phyloP scores from a whole-genome alignment of 768 basidiomycete genomes.

The Panaeolus cyanescens region DNA sequence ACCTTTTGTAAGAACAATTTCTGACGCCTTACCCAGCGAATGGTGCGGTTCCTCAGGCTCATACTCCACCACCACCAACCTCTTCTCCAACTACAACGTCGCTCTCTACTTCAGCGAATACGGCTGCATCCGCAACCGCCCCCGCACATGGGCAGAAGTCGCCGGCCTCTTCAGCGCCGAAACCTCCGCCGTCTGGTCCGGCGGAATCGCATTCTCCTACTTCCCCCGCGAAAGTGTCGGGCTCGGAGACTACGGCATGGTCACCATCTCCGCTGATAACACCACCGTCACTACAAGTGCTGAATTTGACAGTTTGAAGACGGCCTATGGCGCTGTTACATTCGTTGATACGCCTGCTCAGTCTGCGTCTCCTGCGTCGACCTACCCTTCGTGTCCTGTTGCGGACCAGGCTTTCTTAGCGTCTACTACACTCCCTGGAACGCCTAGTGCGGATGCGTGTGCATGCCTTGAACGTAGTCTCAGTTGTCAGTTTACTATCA shows the following conservation, averaged over 20 bases:
- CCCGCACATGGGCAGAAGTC: constrained; percentile 82
- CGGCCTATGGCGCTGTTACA: constrained; percentile 58
- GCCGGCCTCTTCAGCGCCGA: constrained; percentile 67
- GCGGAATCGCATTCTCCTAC: constrained; percentile 87
- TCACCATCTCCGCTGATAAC: constrained; percentile 68
- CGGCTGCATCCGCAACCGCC: constrained; percentile 62
- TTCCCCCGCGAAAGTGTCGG: constrained; percentile 75
- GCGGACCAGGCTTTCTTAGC: constrained; percentile 61
- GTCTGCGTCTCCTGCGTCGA: constrained; percentile 39
- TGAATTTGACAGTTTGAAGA: constrained; percentile 70
- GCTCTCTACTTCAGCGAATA: constrained; percentile 90
- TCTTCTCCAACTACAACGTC: constrained; percentile 68
- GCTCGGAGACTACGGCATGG: constrained; percentile 79
- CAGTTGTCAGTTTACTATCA: constrained; percentile 71
- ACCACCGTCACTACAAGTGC: constrained; percentile 63
- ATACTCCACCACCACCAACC: constrained; percentile 55
- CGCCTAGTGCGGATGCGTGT: constrained; percentile 81
- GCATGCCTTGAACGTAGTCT: constrained; percentile 67
- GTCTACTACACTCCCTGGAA: constrained; percentile 72
- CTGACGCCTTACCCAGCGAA: constrained; percentile 46
- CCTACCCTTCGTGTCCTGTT: constrained; percentile 68
- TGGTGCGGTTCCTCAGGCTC: constrained; percentile 75
- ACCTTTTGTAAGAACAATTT: background rate
- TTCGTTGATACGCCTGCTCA: constrained; percentile 62
- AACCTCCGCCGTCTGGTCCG: constrained; percentile 82